Percentiles rank a stretch among this genome's conserved stretches.
phyloP scores from a whole-genome alignment of 2,329 filamentous ascomycete species.

The Chaetomiaceae sp. region DNA sequence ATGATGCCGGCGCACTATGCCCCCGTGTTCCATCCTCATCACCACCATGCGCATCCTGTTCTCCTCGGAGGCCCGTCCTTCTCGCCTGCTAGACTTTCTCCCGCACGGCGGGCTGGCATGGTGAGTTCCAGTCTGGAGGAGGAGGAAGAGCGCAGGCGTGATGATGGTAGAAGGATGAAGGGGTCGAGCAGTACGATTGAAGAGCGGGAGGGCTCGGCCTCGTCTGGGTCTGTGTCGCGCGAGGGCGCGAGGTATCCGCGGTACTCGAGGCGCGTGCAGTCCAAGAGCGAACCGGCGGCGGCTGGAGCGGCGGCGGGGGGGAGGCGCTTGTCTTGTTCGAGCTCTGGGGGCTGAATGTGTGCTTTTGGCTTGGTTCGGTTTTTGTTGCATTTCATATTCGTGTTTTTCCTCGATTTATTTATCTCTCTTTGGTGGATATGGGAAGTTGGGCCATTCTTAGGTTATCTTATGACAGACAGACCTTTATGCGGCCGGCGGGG shows the following conservation, averaged over 20 bases:
- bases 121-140: not conserved
- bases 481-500: too few species aligned
- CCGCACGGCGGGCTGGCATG: not conserved
- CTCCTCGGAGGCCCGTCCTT: not conserved
- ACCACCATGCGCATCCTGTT: too few species aligned
- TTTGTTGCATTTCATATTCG: too few species aligned
- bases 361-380: not conserved
- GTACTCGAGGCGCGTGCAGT: slow-evolving; percentile 42
- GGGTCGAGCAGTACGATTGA: not conserved
- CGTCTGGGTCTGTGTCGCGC: not conserved
- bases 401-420: not conserved
- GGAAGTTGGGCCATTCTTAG: too few species aligned
- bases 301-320: not conserved
- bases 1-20: slow-evolving; percentile 19
- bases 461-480: too few species aligned
- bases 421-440: not conserved
- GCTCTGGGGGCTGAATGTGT: not conserved
- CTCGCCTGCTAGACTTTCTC: not conserved
- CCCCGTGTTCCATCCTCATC: slow-evolving; percentile 13
- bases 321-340: not conserved
- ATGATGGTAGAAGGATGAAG: not conserved
- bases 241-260: slow-evolving; percentile 22
- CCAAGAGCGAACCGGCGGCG: slow-evolving; percentile 40
- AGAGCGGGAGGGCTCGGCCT: not conserved
- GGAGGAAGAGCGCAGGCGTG: not conserved